A percentile compares a stretch with the other conserved stretches of the same genome.
Evolutionary conservation across 768 basidiomycete genomes (phyloP).

Genomic region (Termitomyces sp.): DNA sequence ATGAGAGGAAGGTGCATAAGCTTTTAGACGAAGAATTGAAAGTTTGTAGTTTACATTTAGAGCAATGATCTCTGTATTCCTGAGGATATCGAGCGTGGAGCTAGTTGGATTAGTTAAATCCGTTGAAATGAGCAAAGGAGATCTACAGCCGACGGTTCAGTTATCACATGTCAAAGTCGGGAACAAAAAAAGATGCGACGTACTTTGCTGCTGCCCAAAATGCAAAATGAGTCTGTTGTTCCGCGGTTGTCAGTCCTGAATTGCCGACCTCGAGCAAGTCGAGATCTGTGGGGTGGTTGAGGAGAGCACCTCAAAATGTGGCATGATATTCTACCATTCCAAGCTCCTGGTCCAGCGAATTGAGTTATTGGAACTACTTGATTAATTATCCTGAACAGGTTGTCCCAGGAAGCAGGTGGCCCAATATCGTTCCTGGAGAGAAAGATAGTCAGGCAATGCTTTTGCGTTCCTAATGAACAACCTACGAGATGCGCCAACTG

Average conservation of each 20-base stretch:
- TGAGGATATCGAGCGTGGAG: slow-evolving; percentile 31
- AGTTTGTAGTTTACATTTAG: slow-evolving; percentile 27
- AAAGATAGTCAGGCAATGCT: background rate
- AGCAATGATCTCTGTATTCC: slow-evolving; percentile 36
- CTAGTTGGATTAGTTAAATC: slow-evolving; percentile 30
- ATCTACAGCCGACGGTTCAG: slow-evolving; percentile 15
- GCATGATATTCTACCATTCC: slow-evolving; percentile 27
- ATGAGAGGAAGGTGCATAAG: background rate
- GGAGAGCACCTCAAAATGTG: background rate
- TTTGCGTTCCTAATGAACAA: background rate
- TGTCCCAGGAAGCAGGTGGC: slow-evolving; percentile 41
- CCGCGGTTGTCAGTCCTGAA: slow-evolving; percentile 30
- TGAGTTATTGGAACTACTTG: slow-evolving; percentile 45
- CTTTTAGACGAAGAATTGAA: background rate
- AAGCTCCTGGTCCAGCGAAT: slow-evolving; percentile 40
- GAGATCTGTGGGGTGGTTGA: slow-evolving; percentile 28
- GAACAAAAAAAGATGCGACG: background rate
- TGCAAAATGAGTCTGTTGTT: slow-evolving; percentile 43
- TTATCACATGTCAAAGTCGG: background rate
- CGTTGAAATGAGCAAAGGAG: slow-evolving; percentile 40
- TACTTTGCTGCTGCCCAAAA: slow-evolving; percentile 51
- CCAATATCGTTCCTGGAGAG: slow-evolving; percentile 38
- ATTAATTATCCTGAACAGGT: slow-evolving; percentile 44
- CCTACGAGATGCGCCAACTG: slow-evolving; percentile 42
- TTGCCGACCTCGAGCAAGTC: slow-evolving; percentile 53